Percentiles rank a stretch among this genome's conserved stretches.
These are phyloP conservation scores for Plasmodium falciparum DNA, from an alignment of 169 alveolate genomes.

Conservation along the genomic window DNA sequence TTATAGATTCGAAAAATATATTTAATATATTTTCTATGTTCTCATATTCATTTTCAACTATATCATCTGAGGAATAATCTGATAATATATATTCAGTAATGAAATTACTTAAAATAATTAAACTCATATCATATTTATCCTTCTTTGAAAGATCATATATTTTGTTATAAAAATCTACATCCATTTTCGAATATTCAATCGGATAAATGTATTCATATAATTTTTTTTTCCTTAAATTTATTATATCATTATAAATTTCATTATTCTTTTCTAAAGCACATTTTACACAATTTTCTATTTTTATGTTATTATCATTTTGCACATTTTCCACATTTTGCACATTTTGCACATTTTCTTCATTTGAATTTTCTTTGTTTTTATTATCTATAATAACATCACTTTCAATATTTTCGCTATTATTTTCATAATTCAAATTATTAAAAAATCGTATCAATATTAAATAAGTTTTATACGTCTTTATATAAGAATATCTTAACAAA, in stretches of 20 bases:
- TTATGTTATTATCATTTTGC: constrained; percentile 2
- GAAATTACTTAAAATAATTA: constrained; percentile 66
- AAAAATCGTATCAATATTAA: constrained; percentile 68
- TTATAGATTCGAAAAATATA: constrained; percentile 69
- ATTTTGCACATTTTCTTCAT: constrained; percentile 1
- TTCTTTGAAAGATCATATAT: constrained; percentile 54
- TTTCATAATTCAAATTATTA: constrained; percentile 63
- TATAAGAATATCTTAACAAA: constrained; percentile 56
- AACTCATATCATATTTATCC: constrained; percentile 70
- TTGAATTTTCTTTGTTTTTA: constrained; percentile 3
- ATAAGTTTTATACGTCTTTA: constrained; percentile 69
- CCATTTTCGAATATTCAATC: constrained; percentile 6
- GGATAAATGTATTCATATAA: constrained; percentile 47
- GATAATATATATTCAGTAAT: constrained; percentile 50
- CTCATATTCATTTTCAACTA: constrained; percentile 54
- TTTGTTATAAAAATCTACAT: constrained; percentile 29
- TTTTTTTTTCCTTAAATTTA: constrained; percentile 55
- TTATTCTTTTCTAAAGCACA: constrained; percentile 36
- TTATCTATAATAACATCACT: constrained; percentile 1
- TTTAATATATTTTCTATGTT: constrained; percentile 68
- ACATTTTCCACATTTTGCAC: constrained; percentile 3
- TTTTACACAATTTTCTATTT: constrained; percentile 2
- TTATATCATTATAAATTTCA: constrained; percentile 45
- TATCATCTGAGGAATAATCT: constrained; percentile 50
- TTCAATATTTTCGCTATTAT: neutral